Conservation (phyloP, 345 rosid genomes). For the Salix purpurea region DNA sequence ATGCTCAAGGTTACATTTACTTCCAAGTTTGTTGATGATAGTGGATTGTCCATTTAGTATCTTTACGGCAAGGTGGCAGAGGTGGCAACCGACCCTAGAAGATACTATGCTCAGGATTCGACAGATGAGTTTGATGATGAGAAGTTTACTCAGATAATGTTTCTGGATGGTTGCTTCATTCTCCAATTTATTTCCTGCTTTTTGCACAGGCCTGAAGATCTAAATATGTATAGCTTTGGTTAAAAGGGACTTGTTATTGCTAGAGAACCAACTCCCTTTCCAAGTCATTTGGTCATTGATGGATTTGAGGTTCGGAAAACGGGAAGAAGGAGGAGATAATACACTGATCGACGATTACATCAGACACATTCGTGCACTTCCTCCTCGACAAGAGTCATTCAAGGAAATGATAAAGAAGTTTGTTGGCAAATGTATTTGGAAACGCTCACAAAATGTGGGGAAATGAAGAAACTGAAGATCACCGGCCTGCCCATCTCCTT, state of each 20-base stretch:
- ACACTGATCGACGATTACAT: too few relatives aligned
- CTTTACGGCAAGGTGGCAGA: not conserved
- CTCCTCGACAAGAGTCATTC: too few relatives aligned
- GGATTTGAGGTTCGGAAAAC: too few relatives aligned
- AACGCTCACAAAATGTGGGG: too few relatives aligned
- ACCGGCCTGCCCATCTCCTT: too few relatives aligned
- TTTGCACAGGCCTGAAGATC: too few relatives aligned
- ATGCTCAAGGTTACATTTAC: not conserved
- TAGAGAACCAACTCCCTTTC: conserved; percentile 31
- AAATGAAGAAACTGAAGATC: too few relatives aligned
- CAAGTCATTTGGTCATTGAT: conserved; percentile 5
- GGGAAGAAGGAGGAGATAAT: too few relatives aligned
- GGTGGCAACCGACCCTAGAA: not conserved
- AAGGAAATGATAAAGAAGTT: too few relatives aligned
- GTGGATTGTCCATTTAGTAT: not conserved
- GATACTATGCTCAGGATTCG: not conserved
- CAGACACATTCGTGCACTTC: too few relatives aligned
- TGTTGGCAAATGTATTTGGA: too few relatives aligned
- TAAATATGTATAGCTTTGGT: not conserved
- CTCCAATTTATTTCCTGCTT: not conserved
- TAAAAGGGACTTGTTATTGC: conserved; percentile 22
- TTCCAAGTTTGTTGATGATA: not conserved
- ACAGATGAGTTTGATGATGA: not conserved
- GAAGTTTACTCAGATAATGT: not conserved
- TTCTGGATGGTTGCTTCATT: not conserved